A percentile compares a stretch with the other conserved stretches of the same genome.
Evolutionary conservation across 805 yeast species (phyloP).

Genomic region (Tetrapisispora arboricola): DNA sequence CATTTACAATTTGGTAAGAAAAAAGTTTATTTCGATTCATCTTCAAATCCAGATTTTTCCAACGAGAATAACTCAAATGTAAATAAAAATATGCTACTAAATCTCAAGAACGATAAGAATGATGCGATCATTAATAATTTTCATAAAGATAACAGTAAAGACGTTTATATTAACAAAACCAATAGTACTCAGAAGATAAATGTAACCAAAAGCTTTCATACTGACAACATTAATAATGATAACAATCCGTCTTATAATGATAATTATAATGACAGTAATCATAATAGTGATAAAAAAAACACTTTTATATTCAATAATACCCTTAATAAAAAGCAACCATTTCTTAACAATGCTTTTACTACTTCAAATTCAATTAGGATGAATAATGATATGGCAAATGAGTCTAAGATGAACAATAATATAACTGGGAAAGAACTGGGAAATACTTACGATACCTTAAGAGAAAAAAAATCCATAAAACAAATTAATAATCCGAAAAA

Average conservation of each 20-base stretch:
- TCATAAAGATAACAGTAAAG: background rate
- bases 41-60: slow-evolving; percentile 5
- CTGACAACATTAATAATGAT: too few relatives aligned
- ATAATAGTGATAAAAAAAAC: background rate
- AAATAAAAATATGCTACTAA: slow-evolving; percentile 3
- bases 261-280: background rate
- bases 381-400: background rate
- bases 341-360: background rate
- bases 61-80: background rate
- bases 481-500: slow-evolving; percentile 74
- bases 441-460: background rate
- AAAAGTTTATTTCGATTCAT: slow-evolving; percentile 22
- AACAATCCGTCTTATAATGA: background rate
- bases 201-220: background rate
- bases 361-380: background rate
- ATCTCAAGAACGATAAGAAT: background rate
- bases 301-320: slow-evolving; percentile 3
- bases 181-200: background rate
- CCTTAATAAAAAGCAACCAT: background rate
- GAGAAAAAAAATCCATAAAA: slow-evolving; percentile 31
- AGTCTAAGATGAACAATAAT: background rate
- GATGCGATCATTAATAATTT: background rate
- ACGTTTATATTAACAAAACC: too few relatives aligned
- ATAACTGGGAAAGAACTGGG: background rate
- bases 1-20: slow-evolving; percentile 23